Base-by-base conservation (phyloP, 495 filamentous ascomycete species). In the Amniculicola lignicola region DNA sequence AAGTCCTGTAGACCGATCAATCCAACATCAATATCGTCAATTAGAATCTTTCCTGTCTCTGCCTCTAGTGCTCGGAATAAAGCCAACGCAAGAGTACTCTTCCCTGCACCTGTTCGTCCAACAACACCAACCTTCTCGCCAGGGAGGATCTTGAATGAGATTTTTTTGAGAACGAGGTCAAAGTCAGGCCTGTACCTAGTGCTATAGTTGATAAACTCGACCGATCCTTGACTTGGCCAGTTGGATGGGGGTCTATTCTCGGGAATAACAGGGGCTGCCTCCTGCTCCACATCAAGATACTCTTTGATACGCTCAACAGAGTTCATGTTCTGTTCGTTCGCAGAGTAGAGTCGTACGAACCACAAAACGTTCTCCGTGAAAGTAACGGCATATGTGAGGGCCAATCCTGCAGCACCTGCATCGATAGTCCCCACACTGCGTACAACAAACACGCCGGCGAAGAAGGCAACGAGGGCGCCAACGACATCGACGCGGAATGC, bases 271-370 rank as follows among this genome's bases (percentile, higher is more conserved):
- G 87, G 75, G 3, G 74, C 75, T 0, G 94, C 91, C 70, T 99
- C 94, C 64, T 96, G 93, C 64, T 97, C 93, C 2, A 97, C 87
- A 24, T 96, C 90, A 10, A 99, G 81, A 64, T 96, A 99, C 71
- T 99, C 93, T 67, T 91, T 89, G 61, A 99, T 87, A 49, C 94
- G 86, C 72, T 99, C 94, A n/a, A 99, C 91, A 19, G 90, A 92
- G 72, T 99, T 99, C 94, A 99, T 97, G 70, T 95, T 97, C 72
- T 97, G 94, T 69, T 99, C 94, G 62, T 96, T 95, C 65, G 87
- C 78, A 0, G 92, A 85, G 64, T 97, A 99, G n/a, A 96, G 77
- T 18, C 94, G 82, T 22, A 97, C 90, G 51, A 97, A 84, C 94
- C 94, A 99, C 15, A 99, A 77, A 15, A 99, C 84, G 54, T 96